These are phyloP conservation scores for Curvularia sp. DNA, from an alignment of 2,329 filamentous ascomycete genomes.

Conservation along the genomic window DNA sequence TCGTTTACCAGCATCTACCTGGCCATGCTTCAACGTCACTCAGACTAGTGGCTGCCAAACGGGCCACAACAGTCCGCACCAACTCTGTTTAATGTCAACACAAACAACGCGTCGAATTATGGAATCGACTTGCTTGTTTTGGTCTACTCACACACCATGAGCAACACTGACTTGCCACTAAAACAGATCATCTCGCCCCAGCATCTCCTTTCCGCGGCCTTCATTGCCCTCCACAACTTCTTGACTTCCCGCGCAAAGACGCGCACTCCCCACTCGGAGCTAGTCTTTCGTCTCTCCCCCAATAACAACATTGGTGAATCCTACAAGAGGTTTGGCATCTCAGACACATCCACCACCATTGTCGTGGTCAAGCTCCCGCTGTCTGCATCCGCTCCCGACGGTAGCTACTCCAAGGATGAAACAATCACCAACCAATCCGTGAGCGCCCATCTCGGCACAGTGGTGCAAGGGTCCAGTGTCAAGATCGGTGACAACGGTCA, in stretches of 20 bases:
- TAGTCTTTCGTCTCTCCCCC: constrained; percentile 79
- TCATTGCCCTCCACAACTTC: constrained; percentile 75
- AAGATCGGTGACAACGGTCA: constrained; percentile 27
- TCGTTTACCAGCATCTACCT: neutral
- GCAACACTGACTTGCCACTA: neutral
- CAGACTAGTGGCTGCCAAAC: neutral
- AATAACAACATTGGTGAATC: constrained; percentile 93
- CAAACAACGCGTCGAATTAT: neutral
- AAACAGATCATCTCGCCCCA: constrained; percentile 71
- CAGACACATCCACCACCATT: constrained; percentile 72
- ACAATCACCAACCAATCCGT: constrained; percentile 37
- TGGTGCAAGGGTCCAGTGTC: constrained; percentile 38
- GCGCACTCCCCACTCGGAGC: constrained; percentile 87
- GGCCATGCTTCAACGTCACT: constrained; percentile 1
- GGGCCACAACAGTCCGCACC: neutral
- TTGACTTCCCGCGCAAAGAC: constrained; percentile 68
- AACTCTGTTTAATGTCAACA: neutral
- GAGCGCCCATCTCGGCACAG: constrained; percentile 32
- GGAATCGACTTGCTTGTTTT: neutral
- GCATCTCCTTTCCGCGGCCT: constrained; percentile 78
- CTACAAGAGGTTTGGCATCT: constrained; percentile 86
- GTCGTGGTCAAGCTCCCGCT: constrained; percentile 78
- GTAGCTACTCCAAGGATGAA: constrained; percentile 7
- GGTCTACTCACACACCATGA: neutral
- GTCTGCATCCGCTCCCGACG: constrained; percentile 1